These are phyloP conservation scores for Dioscorea dumetorum DNA, from an alignment of 106 monocot genomes.

Conservation along the genomic window DNA sequence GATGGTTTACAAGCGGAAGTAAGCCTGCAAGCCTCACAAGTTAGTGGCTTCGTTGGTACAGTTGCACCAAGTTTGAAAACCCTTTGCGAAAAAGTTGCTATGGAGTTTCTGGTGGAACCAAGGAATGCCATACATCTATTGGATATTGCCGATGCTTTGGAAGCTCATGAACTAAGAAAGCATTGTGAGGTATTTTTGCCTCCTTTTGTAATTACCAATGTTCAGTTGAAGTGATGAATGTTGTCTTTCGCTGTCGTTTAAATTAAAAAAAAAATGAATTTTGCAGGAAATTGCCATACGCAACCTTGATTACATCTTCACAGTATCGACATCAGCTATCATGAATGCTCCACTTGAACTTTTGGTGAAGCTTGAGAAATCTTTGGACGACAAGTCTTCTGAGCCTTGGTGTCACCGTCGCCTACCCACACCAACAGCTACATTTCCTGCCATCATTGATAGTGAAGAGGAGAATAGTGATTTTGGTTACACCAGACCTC, in stretches of 20 bases:
- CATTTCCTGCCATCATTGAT: constrained; percentile 70
- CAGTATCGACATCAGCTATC: constrained; percentile 52
- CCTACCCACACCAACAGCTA: constrained; percentile 82
- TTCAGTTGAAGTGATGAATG: not conserved
- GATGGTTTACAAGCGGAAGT: constrained; percentile 23
- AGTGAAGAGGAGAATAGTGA: constrained; percentile 54
- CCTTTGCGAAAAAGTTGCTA: constrained; percentile 82
- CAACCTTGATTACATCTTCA: constrained; percentile 87
- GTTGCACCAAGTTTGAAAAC: constrained; percentile 75
- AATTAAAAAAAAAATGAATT: not conserved
- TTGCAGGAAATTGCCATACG: constrained; percentile 75
- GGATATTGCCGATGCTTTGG: constrained; percentile 91
- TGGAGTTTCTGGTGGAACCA: constrained; percentile 78
- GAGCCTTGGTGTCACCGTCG: constrained; percentile 83
- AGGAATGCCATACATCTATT: constrained; percentile 80
- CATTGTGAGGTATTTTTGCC: constrained; percentile 70
- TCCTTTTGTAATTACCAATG: not conserved
- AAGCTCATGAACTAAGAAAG: constrained; percentile 64
- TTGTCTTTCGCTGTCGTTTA: no score
- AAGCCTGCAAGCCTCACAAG: constrained; percentile 11
- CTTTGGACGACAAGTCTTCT: constrained; percentile 68
- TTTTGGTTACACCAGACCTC: constrained; percentile 22
- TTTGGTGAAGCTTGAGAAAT: constrained; percentile 75
- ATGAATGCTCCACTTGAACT: constrained; percentile 58
- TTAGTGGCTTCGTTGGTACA: constrained; percentile 8